Percentiles rank a stretch among this genome's conserved stretches.
These are phyloP conservation scores for Aspergillus latus DNA, from an alignment of 2,329 filamentous ascomycete genomes.

Conservation along the genomic window DNA sequence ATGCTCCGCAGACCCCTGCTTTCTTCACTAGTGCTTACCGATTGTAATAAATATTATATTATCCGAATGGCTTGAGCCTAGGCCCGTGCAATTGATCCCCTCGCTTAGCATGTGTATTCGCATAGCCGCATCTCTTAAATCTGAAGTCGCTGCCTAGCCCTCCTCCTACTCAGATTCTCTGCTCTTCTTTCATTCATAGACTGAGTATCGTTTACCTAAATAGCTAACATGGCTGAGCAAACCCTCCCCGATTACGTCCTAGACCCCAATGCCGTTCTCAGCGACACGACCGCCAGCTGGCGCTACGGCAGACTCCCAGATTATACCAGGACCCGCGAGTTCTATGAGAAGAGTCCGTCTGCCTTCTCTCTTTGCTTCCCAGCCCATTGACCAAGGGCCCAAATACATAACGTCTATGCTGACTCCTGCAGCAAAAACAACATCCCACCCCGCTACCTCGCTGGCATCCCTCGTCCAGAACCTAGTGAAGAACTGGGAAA, in stretches of 20 bases:
- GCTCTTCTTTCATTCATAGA: no score
- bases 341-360: constrained; percentile 56
- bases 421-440: constrained; percentile 53
- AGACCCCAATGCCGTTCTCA: constrained; percentile 59
- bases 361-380: no score
- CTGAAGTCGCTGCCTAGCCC: no score
- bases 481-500: constrained; percentile 72
- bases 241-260: constrained; percentile 58
- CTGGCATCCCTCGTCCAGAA: constrained; percentile 65
- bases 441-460: constrained; percentile 56
- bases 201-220: not conserved
- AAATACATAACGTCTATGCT: not conserved
- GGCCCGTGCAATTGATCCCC: no score
- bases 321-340: constrained; percentile 62
- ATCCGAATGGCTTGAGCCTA: no score
- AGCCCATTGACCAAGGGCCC: no score
- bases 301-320: constrained; percentile 62
- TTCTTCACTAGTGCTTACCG: no score
- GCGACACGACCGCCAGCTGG: constrained; percentile 57
- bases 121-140: no score
- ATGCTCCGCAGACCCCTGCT: no score
- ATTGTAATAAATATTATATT: no score
- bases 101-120: no score
- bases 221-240: not conserved
- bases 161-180: no score